Base-by-base conservation (phyloP, 208 protist species). In the Endotrypanum monterogeii region DNA sequence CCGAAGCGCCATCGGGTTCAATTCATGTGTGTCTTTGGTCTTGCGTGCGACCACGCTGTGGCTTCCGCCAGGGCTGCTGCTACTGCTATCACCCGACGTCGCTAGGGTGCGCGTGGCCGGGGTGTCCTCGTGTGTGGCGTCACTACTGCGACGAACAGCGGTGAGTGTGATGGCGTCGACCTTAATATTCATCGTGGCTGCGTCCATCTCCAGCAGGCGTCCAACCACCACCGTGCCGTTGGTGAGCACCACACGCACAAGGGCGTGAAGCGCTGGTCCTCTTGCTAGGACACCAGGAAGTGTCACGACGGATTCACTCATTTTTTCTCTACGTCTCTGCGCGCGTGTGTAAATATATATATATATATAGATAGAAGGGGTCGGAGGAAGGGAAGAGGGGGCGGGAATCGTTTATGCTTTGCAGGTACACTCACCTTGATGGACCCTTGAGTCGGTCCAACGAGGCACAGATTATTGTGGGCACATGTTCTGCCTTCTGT, bases 121-220 rank as follows among this genome's bases (percentile, higher is more conserved):
- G 44, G 39, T 44, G 28, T 30, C 39, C 12, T 52, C 50, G 62
- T 37, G 23, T 11, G 32, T 2, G n/a, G 8, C 20, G 9, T 37
- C 32, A 48, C 23, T n/a, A 18, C 48, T 66, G 3, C 79, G 88
- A 1, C 80, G 76, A 58, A 95, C 87, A 4, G 83, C 86, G 3
- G 83, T 89, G 71, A 76, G 63, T 56, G 78, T 84, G 69, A 96
- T 78, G 60, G 87, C 86, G 56, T 96, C 91, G 0, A 96, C 25
- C 72, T 89, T 90, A 28, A 93, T 62, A 60, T 96, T 96, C 84
- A 94, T 89, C 8, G 91, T 96, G 55, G 58, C 79, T 6, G 87
- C 74, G 66, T 96, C 91, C 72, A 94, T 74, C 74, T 91, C 80
- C 3, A 91, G 57, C 55, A 96, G 77, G 16, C 84, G 87, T 14